A percentile compares a stretch with the other conserved stretches of the same genome.
phyloP scores from a whole-genome alignment of 495 filamentous ascomycete species.

The Chaetomidium leptoderma region DNA sequence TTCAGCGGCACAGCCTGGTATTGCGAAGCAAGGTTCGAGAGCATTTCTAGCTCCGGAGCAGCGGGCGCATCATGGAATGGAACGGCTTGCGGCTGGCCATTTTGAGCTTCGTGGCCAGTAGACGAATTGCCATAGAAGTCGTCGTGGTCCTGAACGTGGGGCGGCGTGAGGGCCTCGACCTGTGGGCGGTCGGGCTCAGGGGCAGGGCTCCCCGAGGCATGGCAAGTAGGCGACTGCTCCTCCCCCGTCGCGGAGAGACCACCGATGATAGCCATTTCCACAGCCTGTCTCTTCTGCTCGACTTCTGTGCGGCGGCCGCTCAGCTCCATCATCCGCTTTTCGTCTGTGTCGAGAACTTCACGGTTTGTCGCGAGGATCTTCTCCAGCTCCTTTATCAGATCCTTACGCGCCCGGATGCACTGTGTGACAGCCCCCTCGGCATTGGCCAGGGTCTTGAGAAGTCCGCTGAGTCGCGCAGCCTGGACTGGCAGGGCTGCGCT shows the following conservation, averaged over 20 bases:
- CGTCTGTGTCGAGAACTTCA: slow-evolving; percentile 62
- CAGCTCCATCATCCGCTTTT: slow-evolving; percentile 57
- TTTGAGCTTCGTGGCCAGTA: slow-evolving; percentile 21
- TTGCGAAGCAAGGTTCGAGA: slow-evolving; percentile 48
- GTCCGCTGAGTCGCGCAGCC: slow-evolving; percentile 79
- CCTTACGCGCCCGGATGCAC: slow-evolving; percentile 77
- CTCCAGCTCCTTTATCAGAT: slow-evolving; percentile 74
- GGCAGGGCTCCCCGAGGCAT: slow-evolving; percentile 32
- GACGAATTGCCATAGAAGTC: slow-evolving; percentile 24
- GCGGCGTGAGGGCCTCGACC: slow-evolving; percentile 80
- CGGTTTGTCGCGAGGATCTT: slow-evolving; percentile 73
- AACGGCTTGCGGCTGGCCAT: slow-evolving; percentile 24
- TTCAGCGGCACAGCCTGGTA: slow-evolving; percentile 45
- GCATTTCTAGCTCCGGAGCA: slow-evolving; percentile 46
- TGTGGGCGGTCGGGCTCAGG: slow-evolving; percentile 63
- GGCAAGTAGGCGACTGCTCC: slow-evolving; percentile 39
- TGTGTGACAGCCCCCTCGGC: slow-evolving; percentile 91
- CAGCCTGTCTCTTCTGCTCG: slow-evolving; percentile 73
- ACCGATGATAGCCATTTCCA: slow-evolving; percentile 84
- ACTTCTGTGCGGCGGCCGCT: slow-evolving; percentile 57
- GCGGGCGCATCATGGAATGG: slow-evolving; percentile 30
- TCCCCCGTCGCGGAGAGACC: slow-evolving; percentile 57
- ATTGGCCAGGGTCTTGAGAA: slow-evolving; percentile 81
- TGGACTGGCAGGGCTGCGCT: slow-evolving; percentile 71
- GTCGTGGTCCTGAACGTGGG: slow-evolving; percentile 39